Percentiles rank a stretch among this genome's conserved stretches.
Evolutionary conservation across 2,329 filamentous ascomycete genomes (phyloP).

Genomic region (Endoconidiophora polonica): DNA sequence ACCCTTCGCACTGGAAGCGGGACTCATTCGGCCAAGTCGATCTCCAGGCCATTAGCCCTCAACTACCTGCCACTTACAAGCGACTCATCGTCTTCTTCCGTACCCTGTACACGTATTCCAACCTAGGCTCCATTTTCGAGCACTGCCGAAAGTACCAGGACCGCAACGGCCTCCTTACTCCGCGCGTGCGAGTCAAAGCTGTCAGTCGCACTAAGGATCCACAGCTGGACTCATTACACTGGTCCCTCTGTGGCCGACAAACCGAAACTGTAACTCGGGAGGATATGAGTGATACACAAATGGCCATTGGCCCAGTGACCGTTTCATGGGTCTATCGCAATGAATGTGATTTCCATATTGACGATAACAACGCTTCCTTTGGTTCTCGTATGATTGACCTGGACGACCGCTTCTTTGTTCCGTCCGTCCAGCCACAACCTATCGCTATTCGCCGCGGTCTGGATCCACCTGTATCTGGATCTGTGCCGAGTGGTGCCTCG

Average conservation of each 20-base stretch:
- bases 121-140: slow-evolving; percentile 44
- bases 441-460: slow-evolving; percentile 15
- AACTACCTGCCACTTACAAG: slow-evolving; percentile 82
- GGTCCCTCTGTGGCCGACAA: slow-evolving; percentile 46
- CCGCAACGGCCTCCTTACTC: slow-evolving; percentile 33
- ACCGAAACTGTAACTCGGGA: slow-evolving; percentile 56
- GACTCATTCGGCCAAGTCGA: slow-evolving; percentile 43
- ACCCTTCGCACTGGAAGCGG: slow-evolving; percentile 3
- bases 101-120: slow-evolving; percentile 46
- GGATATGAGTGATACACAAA: slow-evolving; percentile 68
- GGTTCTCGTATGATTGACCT: slow-evolving; percentile 88
- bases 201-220: neutral
- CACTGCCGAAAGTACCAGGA: slow-evolving; percentile 42
- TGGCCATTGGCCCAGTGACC: slow-evolving; percentile 69
- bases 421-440: slow-evolving; percentile 46
- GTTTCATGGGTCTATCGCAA: slow-evolving; percentile 71
- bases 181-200: slow-evolving; percentile 64
- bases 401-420: slow-evolving; percentile 74
- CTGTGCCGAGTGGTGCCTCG: no score
- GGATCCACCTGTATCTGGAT: neutral
- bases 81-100: slow-evolving; percentile 91
- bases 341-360: slow-evolving; percentile 79
- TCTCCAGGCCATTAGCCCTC: slow-evolving; percentile 27
- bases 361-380: slow-evolving; percentile 76
- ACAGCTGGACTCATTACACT: slow-evolving; percentile 46